Evolutionary conservation across 73 alveolate species (phyloP).

Genomic region (Stentor roeselii): DNA sequence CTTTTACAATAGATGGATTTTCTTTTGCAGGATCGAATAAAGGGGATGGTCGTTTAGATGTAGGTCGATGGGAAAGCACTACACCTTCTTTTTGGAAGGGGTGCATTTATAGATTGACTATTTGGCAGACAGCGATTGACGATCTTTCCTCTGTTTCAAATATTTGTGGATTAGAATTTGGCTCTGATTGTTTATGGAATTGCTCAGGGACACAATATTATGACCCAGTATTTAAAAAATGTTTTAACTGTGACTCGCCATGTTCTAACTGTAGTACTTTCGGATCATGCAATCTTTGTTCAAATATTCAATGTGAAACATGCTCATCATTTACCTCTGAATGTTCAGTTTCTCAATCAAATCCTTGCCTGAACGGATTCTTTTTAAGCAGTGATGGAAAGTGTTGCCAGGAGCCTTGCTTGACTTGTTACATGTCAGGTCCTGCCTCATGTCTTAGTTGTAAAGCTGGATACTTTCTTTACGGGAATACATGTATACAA

Average conservation of each 20-base stretch:
- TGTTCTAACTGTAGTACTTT: neutral
- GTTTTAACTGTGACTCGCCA: neutral
- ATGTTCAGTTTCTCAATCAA: neutral
- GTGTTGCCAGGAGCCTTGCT: neutral
- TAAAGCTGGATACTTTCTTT: neutral
- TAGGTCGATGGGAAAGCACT: too few relatives aligned
- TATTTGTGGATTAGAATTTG: neutral
- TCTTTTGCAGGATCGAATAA: too few relatives aligned
- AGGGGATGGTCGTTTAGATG: too few relatives aligned
- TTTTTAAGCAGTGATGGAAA: neutral
- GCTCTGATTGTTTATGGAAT: neutral
- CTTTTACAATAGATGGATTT: too few relatives aligned
- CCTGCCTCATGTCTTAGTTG: neutral
- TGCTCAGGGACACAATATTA: neutral
- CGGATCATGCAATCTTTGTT: neutral
- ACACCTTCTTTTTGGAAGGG: too few relatives aligned
- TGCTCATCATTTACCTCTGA: neutral
- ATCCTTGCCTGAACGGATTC: neutral
- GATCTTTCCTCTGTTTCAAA: neutral
- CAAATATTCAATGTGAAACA: neutral
- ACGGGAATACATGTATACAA: neutral
- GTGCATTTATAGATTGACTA: too few relatives aligned
- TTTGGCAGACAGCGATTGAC: neutral
- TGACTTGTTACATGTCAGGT: neutral
- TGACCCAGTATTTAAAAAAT: neutral